Base-by-base conservation (phyloP, 1,284 basidiomycete species). In the Butyriboletus appendiculatus region DNA sequence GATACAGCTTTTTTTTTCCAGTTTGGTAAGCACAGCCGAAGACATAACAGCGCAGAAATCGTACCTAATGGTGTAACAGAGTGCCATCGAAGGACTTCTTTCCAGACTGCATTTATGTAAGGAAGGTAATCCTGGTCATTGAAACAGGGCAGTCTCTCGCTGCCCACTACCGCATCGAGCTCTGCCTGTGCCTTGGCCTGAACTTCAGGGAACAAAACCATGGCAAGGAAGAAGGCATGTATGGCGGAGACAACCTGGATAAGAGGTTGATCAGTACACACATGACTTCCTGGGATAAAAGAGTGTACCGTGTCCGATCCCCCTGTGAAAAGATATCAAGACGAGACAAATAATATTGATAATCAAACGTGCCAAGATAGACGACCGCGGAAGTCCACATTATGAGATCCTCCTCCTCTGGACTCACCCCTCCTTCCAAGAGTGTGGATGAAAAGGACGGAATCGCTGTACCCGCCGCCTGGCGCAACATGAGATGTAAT, bases 381-480 rank as follows among this genome's bases (percentile, higher is more conserved):
- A 63, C 8, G 4, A 6, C 11, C 16, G 8, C 0, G 1, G 59
- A 60, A 24, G 58, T 35, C 59, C 64, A 68, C 59, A 67, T 71
- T 24, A 65, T 59, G 9, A 57, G 0, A 10, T 64, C 49, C 30
- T 62, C 67, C 26, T 70, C 68, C 47, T 70, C 63, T 18, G 50
- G 32, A 18, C 30, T 52, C 7, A 61, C 48, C 0, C 48, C 57
- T 7, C 45, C 57, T 43, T 66, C 52, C 32, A 55, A 20, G 32
- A 45, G 51, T 15, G 24, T 33, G 3, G 76, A 74, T 0, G 75
- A 59, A 48, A 73, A 71, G 5, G 77, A 81, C 0, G 71, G 65
- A 5, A 59, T 57, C 1, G 74, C 73, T 11, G 60, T 67, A 0
- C 78, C 76, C 2, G 68, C 63, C 8, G 69, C 74, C 79, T 80